Percentiles rank a stretch among this genome's conserved stretches.
Evolutionary conservation across 2,329 filamentous ascomycete genomes (phyloP).

Genomic region (Cladosporium sp.): DNA sequence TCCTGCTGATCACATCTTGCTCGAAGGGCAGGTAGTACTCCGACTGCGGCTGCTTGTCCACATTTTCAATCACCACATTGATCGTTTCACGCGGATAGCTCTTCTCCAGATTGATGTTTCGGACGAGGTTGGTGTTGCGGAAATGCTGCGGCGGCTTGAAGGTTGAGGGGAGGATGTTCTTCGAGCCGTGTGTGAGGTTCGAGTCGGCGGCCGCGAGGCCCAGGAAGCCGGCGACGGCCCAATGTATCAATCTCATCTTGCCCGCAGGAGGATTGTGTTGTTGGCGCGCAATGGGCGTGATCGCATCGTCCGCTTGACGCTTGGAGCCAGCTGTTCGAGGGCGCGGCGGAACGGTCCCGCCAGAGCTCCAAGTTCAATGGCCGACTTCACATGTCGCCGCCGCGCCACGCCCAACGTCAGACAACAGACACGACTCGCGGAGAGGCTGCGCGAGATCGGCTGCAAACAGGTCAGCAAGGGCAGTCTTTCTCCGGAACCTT

Average conservation of each 20-base stretch:
- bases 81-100: conserved; percentile 82
- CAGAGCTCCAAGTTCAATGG: not conserved
- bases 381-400: not conserved
- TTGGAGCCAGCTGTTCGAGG: not conserved
- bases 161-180: conserved; percentile 41
- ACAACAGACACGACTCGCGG: not conserved
- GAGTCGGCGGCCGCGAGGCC: conserved; percentile 55
- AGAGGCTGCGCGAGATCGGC: no score
- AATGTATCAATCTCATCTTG: conserved; percentile 27
- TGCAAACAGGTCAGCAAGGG: not conserved
- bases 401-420: not conserved
- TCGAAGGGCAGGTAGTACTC: conserved; percentile 92
- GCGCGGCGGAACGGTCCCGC: no score
- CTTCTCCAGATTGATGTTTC: conserved; percentile 88
- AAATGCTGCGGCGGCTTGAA: conserved; percentile 89
- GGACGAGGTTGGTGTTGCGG: conserved; percentile 86
- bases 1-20: conserved; percentile 62
- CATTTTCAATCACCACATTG: conserved; percentile 92
- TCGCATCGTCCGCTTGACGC: not conserved
- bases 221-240: conserved; percentile 42
- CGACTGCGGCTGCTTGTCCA: conserved; percentile 68
- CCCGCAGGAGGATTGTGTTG: conserved; percentile 9
- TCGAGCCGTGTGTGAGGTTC: conserved; percentile 49
- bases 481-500: not conserved
- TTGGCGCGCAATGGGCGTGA: not conserved